Evolutionary conservation across 2,329 filamentous ascomycete genomes (phyloP), one percentile per base, ranked within the genome.

Genomic region (Aureobasidium zeae): DNA sequence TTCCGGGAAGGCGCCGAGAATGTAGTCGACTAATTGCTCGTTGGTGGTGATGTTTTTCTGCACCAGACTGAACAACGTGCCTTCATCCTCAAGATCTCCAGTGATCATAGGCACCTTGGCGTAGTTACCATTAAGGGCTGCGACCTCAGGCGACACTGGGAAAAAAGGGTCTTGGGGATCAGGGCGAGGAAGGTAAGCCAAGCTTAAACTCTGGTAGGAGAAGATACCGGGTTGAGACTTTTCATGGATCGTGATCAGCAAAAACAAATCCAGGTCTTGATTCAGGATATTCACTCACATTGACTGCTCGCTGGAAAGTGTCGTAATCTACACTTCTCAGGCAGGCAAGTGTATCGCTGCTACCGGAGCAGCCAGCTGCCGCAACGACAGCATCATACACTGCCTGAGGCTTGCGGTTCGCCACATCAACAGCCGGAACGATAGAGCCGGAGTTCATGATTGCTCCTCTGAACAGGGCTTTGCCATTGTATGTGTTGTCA

Each of bases 81-180:
- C 83, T 60, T 89, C 83, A 55, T 89, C 84, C 65, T 88, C 83
- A 60, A 86, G 81, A 55, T 86, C 74, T 30, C 84, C 83, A 28
- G 83, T 72, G 45, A 81, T 80, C 56, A 80, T 71, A 2, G 77
- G 77, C 0, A 81, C 72, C 10, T 69, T 67, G 6, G 76, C 70
- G 49, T 76, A 79, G 48, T 69, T 69, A 11, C 79, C 76, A 0
- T 58, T 53, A 2, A 52, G 44, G 2, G 72, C 63, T 4, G 84
- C 64, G 0, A 70, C 44, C 0, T 88, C 82, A 0, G 82, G 78
- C 5, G 76, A 82, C 2, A 72, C 66, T 0, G 75, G 71, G 7
- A 87, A 68, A 4, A 72, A 69, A 1, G 57, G 71, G 20, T 81
- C 79, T 51, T 48, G 39, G 1, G 52, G 51, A 36, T 88, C 84